A percentile compares a stretch with the other conserved stretches of the same genome.
Evolutionary conservation across 768 basidiomycete genomes (phyloP).

Genomic region (Tylopilus intermedius): DNA sequence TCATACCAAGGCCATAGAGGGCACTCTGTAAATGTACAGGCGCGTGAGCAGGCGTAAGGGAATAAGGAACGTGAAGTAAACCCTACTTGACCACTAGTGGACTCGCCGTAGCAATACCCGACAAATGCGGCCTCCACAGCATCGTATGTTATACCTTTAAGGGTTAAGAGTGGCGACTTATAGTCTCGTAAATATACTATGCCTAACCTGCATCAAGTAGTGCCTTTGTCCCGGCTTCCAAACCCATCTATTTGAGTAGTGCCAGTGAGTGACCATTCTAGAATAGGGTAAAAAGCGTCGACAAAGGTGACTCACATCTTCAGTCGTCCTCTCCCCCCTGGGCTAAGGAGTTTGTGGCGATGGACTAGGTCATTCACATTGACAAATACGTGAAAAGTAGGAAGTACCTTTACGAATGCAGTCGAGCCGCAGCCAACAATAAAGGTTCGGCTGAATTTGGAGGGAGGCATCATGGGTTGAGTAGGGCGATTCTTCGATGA

Average conservation of each 20-base stretch:
- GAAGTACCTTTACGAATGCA: slow-evolving; percentile 67
- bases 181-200: background rate
- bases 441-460: too few relatives aligned
- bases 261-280: too few relatives aligned
- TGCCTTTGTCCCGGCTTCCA: slow-evolving; percentile 77
- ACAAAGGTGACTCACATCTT: slow-evolving; percentile 44
- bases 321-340: slow-evolving; percentile 53
- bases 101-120: slow-evolving; percentile 59
- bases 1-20: slow-evolving; percentile 75
- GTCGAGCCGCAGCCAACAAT: slow-evolving; percentile 18
- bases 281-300: too few relatives aligned
- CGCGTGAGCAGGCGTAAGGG: background rate
- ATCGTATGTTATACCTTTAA: background rate
- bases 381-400: background rate
- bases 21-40: slow-evolving; percentile 46
- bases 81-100: slow-evolving; percentile 63
- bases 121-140: background rate
- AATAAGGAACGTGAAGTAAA: background rate
- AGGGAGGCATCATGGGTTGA: too few relatives aligned
- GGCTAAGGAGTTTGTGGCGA: slow-evolving; percentile 41
- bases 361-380: background rate
- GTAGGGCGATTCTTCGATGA: too few relatives aligned
- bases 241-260: background rate
- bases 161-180: background rate
- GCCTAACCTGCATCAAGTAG: slow-evolving; percentile 69